Conservation (phyloP, 768 basidiomycete genomes). For the Lentinus brumalis region DNA sequence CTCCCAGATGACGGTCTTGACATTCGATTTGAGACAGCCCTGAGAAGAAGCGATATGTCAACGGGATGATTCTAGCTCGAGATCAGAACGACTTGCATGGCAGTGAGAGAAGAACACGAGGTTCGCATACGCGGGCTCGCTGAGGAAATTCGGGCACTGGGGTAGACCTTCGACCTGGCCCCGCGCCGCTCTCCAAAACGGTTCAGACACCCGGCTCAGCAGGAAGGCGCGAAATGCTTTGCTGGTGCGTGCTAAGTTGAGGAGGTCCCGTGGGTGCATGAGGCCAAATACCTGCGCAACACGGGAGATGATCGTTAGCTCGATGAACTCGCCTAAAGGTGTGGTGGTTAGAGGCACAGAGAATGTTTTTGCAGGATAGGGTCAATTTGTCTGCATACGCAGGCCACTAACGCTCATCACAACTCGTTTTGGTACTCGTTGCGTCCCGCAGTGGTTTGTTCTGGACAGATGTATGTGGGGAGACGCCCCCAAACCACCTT, state of each 20-base stretch:
- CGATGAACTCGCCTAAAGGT: too few relatives aligned
- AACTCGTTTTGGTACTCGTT: too few relatives aligned
- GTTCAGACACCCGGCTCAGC: slow-evolving; percentile 4
- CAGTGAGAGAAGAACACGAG: slow-evolving; percentile 38
- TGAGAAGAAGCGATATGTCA: background rate
- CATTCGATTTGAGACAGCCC: background rate
- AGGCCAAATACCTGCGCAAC: slow-evolving; percentile 1
- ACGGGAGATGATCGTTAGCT: background rate
- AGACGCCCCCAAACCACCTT: too few relatives aligned
- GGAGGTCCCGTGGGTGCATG: slow-evolving; percentile 11
- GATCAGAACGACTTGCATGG: slow-evolving; percentile 26
- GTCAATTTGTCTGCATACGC: too few relatives aligned
- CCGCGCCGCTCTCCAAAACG: slow-evolving; percentile 40
- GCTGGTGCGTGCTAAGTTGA: slow-evolving; percentile 12
- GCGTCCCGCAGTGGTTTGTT: too few relatives aligned
- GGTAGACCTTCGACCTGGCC: slow-evolving; percentile 22
- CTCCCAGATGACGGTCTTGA: background rate
- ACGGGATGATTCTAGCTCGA: background rate
- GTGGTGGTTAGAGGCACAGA: too few relatives aligned
- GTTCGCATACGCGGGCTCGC: slow-evolving; percentile 36
- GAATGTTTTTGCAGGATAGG: too few relatives aligned
- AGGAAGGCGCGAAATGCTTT: slow-evolving; percentile 6
- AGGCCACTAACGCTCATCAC: too few relatives aligned
- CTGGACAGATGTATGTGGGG: too few relatives aligned
- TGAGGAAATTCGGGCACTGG: slow-evolving; percentile 33